phyloP scores from a whole-genome alignment of 1,284 basidiomycete genomes.

The Melampsora americana region DNA sequence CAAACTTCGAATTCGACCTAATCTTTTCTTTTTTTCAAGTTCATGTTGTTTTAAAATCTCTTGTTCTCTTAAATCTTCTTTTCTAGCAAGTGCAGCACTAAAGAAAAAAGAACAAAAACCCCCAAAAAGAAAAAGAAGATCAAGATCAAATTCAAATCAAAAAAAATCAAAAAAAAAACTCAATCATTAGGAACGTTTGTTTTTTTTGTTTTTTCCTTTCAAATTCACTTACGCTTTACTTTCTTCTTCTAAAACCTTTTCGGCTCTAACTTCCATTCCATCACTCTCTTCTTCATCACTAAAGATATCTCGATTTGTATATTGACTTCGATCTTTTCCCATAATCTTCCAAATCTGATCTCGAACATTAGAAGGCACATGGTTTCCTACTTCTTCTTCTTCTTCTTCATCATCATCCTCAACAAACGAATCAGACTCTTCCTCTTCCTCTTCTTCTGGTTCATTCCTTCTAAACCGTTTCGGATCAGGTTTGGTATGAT shows the following conservation, averaged over 20 bases:
- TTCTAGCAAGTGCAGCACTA: slow-evolving; percentile 31
- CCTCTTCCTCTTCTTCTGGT: slow-evolving; percentile 12
- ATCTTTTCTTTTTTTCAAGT: slow-evolving; percentile 36
- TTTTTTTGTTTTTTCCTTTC: too few species aligned
- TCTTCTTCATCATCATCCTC: slow-evolving; percentile 25
- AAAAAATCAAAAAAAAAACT: not conserved
- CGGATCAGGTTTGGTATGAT: not conserved
- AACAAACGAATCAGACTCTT: not conserved
- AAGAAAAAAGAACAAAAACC: not conserved
- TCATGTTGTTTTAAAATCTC: slow-evolving; percentile 32
- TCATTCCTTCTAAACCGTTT: slow-evolving; percentile 1
- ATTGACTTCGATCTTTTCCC: slow-evolving; percentile 34
- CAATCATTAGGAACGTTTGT: too few species aligned
- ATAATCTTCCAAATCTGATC: slow-evolving; percentile 44
- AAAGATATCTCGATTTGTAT: slow-evolving; percentile 25
- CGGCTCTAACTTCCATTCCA: slow-evolving; percentile 28
- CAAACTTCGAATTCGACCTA: slow-evolving; percentile 5
- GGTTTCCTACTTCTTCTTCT: not conserved
- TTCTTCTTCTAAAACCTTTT: slow-evolving; percentile 42
- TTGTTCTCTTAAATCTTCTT: slow-evolving; percentile 39
- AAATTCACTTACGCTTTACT: slow-evolving; percentile 26
- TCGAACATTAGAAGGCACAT: slow-evolving; percentile 10
- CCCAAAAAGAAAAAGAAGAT: slow-evolving; percentile 3
- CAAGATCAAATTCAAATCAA: not conserved
- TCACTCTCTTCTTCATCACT: slow-evolving; percentile 33